Evolutionary conservation across 306 rosid genomes (phyloP).

Genomic region (Castanospermum australe): DNA sequence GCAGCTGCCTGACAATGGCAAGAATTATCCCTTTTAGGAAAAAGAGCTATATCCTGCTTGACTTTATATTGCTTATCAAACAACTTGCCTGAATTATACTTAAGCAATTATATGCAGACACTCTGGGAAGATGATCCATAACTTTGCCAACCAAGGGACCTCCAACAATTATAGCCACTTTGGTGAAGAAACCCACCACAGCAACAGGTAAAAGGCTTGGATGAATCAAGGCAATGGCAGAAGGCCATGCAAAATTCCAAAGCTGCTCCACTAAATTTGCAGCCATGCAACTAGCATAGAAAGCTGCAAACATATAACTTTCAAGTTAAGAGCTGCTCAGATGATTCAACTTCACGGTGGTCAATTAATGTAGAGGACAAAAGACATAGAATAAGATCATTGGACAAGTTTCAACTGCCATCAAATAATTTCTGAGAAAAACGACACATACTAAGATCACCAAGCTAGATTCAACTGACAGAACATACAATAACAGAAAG

Average conservation of each 20-base stretch:
- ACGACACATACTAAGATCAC: background rate
- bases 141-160: constrained; percentile 87
- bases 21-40: background rate
- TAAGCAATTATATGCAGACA: constrained; percentile 66
- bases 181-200: constrained; percentile 80
- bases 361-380: background rate
- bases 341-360: constrained; percentile 12
- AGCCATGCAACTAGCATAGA: constrained; percentile 83
- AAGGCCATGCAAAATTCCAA: constrained; percentile 99
- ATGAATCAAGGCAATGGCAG: constrained; percentile 90
- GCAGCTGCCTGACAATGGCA: constrained; percentile 73
- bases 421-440: background rate
- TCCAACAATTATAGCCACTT: constrained; percentile 78
- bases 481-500: constrained; percentile 10
- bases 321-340: constrained; percentile 35
- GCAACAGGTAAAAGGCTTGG: constrained; percentile 98
- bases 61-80: constrained; percentile 6
- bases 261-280: constrained; percentile 94
- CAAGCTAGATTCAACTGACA: background rate
- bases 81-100: constrained; percentile 72
- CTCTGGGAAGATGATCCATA: constrained; percentile 86
- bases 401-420: constrained; percentile 18
- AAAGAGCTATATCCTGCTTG: background rate
- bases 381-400: constrained; percentile 17
- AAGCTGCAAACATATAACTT: constrained; percentile 57